Base-by-base conservation (phyloP, 2,329 filamentous ascomycete genomes). In the Aspergillus arachidicola region DNA sequence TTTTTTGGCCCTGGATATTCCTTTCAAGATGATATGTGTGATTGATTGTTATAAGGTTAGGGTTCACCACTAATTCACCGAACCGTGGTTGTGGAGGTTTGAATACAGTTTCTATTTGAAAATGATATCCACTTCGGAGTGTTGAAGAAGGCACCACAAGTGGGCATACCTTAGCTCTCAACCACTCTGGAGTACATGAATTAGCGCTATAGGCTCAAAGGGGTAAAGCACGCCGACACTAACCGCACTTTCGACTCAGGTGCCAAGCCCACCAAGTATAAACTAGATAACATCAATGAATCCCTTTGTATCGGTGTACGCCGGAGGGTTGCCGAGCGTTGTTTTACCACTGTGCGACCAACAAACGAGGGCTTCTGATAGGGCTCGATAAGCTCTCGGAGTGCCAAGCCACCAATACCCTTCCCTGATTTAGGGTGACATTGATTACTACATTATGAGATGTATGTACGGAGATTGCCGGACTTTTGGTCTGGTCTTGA, bases 141-240 rank as follows among this genome's bases (percentile, higher is more conserved):
- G 21, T 19, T 51, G 48, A 51, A 51, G 19, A 32, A 51, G 48
- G 28, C 28, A 51, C 48, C 48, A 51, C 48, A 32, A 32, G 48
- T 51, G 48, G 48, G 19, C 14, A 16, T 51, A 28, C 48, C 16
- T 19, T 32, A 32, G 28, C 6, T 51, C 28, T 26, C 26, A 51
- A 26, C 23, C 46, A 28, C 46, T 50, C 46, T 50, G 46, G 46
- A 30, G 46, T 50, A 50, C 45, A 30, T 19, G 26, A 50, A 28
- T 30, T 50, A 19, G 12, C 45, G 21, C 45, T 26, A 48, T 48
- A 11, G 11, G 46, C 30, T 55, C 51, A 26, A 55, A 55, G 10
- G 28, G 51, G 51, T 23, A 55, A 55, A 28, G 34, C 19, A 21
- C 53, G 23, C 57, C 57, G 57, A 59, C 32, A 38, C 57, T 59